phyloP scores from a whole-genome alignment of 108 stramenopile genomes.

The Skeletonema costatum region DNA sequence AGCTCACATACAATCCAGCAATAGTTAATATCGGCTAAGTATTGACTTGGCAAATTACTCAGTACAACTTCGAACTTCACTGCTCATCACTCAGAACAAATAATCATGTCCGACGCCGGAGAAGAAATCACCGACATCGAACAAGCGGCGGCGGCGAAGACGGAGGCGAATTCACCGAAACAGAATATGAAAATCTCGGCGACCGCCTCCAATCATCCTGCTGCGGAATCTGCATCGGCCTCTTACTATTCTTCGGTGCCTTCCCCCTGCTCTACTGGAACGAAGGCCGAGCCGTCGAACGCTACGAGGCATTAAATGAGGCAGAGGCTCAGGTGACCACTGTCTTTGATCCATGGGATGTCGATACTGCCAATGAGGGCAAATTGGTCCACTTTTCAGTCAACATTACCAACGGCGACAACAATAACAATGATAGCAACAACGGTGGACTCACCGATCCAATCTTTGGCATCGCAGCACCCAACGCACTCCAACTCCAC shows the following conservation, averaged over 20 bases:
- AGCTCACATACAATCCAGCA: too few species aligned
- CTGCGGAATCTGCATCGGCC: background rate
- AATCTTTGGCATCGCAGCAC: background rate
- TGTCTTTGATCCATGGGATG: conserved; percentile 3
- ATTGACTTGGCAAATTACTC: too few species aligned
- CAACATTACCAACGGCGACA: conserved; percentile 19
- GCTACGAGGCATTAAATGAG: conserved; percentile 34
- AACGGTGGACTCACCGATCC: background rate
- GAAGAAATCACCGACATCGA: background rate
- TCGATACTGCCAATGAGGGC: conserved; percentile 10
- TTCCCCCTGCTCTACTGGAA: conserved; percentile 39
- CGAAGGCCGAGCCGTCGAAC: conserved; percentile 37
- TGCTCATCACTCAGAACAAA: background rate
- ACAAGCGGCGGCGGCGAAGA: background rate
- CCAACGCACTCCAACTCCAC: background rate
- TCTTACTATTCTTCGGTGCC: conserved; percentile 10
- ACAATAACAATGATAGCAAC: conserved; percentile 34
- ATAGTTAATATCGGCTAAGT: too few species aligned
- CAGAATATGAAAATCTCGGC: background rate
- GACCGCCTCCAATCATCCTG: background rate
- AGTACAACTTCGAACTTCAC: too few species aligned
- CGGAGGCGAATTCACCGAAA: background rate
- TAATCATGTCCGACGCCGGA: background rate
- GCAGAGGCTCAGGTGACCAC: conserved; percentile 13
- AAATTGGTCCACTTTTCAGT: conserved; percentile 23